Evolutionary conservation across 345 rosid genomes (phyloP).

Genomic region (Salix viminalis): DNA sequence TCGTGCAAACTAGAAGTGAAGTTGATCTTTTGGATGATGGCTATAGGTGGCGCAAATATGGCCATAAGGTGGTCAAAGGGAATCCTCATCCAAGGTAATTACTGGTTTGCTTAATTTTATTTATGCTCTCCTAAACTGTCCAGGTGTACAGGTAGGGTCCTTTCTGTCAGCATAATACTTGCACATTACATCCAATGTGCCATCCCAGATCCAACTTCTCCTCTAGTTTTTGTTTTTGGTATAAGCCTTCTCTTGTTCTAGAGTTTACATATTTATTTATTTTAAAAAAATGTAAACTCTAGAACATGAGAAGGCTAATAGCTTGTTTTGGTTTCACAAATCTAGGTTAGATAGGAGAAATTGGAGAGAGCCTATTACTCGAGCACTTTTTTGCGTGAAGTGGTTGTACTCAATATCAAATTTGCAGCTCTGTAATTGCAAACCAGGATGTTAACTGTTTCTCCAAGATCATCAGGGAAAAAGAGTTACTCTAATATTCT

Average conservation of each 20-base stretch:
- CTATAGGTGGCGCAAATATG: constrained; percentile 96
- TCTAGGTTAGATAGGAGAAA: not conserved
- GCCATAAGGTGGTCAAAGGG: constrained; percentile 99
- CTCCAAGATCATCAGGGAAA: not conserved
- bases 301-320: not conserved
- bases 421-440: not conserved
- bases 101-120: constrained; percentile 10
- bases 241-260: too few relatives aligned
- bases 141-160: not conserved
- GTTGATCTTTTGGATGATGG: constrained; percentile 98
- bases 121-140: constrained; percentile 8
- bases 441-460: not conserved
- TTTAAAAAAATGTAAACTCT: not conserved
- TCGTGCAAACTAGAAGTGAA: constrained; percentile 95
- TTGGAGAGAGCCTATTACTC: not conserved
- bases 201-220: not conserved
- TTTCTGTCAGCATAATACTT: not conserved
- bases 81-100: constrained; percentile 85
- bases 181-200: not conserved
- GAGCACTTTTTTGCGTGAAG: not conserved
- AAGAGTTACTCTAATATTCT: not conserved
- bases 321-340: not conserved
- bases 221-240: not conserved
- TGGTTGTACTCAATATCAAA: not conserved
- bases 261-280: not conserved